phyloP scores from a whole-genome alignment of 306 rosid species.

The Prunus padus region DNA sequence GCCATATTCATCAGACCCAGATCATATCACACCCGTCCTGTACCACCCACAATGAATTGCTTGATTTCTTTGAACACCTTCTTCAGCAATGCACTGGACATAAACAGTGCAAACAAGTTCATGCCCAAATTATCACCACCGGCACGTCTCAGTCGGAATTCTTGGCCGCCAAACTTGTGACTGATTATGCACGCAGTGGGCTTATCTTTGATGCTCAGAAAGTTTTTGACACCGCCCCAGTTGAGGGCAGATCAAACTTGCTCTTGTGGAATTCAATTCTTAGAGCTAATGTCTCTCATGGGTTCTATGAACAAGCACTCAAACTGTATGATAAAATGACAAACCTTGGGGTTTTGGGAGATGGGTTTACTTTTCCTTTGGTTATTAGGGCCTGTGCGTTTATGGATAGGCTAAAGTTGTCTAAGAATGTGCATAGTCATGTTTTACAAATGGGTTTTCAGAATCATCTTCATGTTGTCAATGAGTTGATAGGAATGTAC shows the following conservation, averaged over 20 bases:
- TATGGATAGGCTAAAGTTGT: conserved; percentile 27
- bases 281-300: conserved; percentile 70
- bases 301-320: conserved; percentile 40
- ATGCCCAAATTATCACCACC: conserved; percentile 47
- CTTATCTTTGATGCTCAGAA: conserved; percentile 42
- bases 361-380: conserved; percentile 76
- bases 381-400: conserved; percentile 49
- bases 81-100: conserved; percentile 40
- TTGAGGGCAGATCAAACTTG: conserved; percentile 33
- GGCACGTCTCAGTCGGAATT: conserved; percentile 38
- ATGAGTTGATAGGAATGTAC: conserved; percentile 65
- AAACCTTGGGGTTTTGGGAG: conserved; percentile 61
- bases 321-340: conserved; percentile 52
- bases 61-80: conserved; percentile 43
- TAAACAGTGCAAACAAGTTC: conserved; percentile 53
- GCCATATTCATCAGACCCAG: neutral
- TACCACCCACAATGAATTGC: conserved; percentile 25
- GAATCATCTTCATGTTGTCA: conserved; percentile 57
- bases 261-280: conserved; percentile 75
- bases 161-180: conserved; percentile 58
- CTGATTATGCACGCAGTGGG: conserved; percentile 47
- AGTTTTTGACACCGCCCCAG: conserved; percentile 37
- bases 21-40: conserved; percentile 7
- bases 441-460: conserved; percentile 60
- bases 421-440: conserved; percentile 56